Base-by-base conservation (phyloP, 2,329 filamentous ascomycete species). In the Fusarium nisikadoi region DNA sequence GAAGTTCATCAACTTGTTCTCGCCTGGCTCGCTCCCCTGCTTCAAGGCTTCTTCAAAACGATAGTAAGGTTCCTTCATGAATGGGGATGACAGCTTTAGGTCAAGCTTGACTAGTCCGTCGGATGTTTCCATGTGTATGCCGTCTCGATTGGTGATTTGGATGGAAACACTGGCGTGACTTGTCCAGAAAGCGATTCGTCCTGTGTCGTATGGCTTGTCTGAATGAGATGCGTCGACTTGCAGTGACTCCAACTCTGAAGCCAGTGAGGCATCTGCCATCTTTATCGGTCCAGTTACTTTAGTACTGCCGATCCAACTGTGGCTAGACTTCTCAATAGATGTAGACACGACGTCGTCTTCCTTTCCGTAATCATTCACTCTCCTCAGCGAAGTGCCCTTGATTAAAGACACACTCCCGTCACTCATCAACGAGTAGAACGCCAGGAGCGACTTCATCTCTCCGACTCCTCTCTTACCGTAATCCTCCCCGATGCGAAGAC, bases 101-200 rank as follows among this genome's bases (percentile, higher is more conserved):
- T 56, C 17, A 2, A 56, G 39, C 6, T 4, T 35, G n/a, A 56
- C n/a, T 5, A 7, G 27, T 0, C 53, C 53, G 2, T 27, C 10
- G 12, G 39, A 19, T 2, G 53, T 56, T 8, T 35, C 39, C 13
- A 58, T 19, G 4, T 35, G 1, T 13, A 50, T 27, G 3, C 29
- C 27, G 9, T 33, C 11, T 17, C 29, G 5, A 1, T 41, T 14
- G 4, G 27, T 20, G 6, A 42, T 6, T 1, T 35, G 25, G 1
- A 53, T 43, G 5, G 20, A 31, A 1, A 45, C 17, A 9, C 31
- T 23, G 7, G 38, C 27, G 20, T 68, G 47, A n/a, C 63, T 68
- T 33, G 65, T 52, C 23, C 25, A 41, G 23, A 68, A 68, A 5
- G 68, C 38, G 17, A 68, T 31, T 9, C 55, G 43, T 2, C 63